Evolutionary conservation across 306 rosid genomes (phyloP), one percentile per base, ranked within the genome.

Genomic region (Pterocarpus santalinus): DNA sequence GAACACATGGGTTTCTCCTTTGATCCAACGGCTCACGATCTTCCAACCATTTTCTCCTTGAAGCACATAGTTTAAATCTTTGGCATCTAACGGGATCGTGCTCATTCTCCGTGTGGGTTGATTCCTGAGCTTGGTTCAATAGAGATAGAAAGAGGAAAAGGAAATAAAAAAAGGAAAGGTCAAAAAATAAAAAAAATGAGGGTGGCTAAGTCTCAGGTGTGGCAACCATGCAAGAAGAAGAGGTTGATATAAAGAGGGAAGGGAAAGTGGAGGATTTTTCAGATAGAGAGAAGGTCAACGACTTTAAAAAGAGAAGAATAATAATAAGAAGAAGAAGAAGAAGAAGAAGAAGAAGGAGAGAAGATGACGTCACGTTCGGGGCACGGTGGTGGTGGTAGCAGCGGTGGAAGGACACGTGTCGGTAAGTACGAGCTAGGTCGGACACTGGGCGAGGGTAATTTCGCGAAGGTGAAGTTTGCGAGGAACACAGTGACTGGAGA

Each of bases 171-270:
- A 39, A 9, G 46, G 92, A 17, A 89, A 91, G 39, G 32, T 95
- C 7, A 41, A 5, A 41, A 9, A 41, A 41, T 4, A 4, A 43
- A 43, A 41, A 43, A 43, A 43, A 47, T 47, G 14, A 47, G 53
- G 53, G 13, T 3, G 53, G 13, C 53, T 43, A 92, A 92, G 88
- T 87, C 88, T 76, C 90, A 81, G 90, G 94, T 92, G 4, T 90
- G 97, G 97, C 97, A 92, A 57, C 97, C 97, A 8, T 92, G 94
- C 51, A 90, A 92, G 92, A 92, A 90, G 97, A 92, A 92, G 91
- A 74, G 92, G 74, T 80, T 12, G 61, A 83, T 79, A 79, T 63
- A 53, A 13, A 8, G 2, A 53, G 35, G 73, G 13, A 72, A 55
- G 28, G 1, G 28, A 22, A 22, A 22, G 28, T 22, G 28, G 28